phyloP scores from a whole-genome alignment of 2,329 filamentous ascomycete genomes.

The Aspergillus hiratsukae region DNA sequence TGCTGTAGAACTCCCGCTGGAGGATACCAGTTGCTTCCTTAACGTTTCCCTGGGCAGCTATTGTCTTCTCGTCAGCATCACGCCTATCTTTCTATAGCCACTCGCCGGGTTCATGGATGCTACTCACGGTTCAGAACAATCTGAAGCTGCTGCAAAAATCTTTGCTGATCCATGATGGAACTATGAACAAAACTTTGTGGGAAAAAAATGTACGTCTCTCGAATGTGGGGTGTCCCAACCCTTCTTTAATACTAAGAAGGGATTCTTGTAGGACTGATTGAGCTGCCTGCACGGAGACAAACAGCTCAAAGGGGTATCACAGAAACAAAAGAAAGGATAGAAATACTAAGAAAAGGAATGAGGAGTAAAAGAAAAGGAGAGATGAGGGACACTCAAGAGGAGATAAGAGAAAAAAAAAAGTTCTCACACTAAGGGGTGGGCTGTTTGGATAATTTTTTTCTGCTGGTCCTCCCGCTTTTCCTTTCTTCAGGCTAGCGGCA shows the following conservation, averaged over 20 bases:
- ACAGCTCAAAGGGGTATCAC: constrained; percentile 31
- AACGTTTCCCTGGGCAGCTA: constrained; percentile 83
- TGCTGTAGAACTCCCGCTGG: constrained; percentile 88
- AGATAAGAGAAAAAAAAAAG: constrained; percentile 15
- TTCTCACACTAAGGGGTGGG: constrained; percentile 14
- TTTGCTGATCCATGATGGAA: constrained; percentile 67
- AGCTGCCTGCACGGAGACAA: constrained; percentile 29
- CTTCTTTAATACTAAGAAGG: constrained; percentile 9
- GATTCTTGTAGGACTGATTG: constrained; percentile 16
- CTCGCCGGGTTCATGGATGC: not conserved
- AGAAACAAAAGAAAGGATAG: constrained; percentile 18
- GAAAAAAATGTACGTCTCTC: constrained; percentile 7
- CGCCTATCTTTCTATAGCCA: not conserved
- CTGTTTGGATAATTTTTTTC: constrained; percentile 2
- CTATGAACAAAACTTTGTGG: constrained; percentile 3
- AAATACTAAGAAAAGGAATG: constrained; percentile 20
- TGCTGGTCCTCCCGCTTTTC: not conserved
- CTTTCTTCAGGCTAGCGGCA: not conserved
- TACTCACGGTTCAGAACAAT: constrained; percentile 79
- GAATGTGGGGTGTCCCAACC: constrained; percentile 14
- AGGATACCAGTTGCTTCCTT: constrained; percentile 86
- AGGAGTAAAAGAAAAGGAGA: constrained; percentile 16
- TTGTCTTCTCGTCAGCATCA: constrained; percentile 17
- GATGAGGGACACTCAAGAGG: constrained; percentile 13
- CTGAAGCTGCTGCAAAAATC: constrained; percentile 82